Conservation (phyloP, 2,329 filamentous ascomycete genomes). For the Penicillium vulpinum region DNA sequence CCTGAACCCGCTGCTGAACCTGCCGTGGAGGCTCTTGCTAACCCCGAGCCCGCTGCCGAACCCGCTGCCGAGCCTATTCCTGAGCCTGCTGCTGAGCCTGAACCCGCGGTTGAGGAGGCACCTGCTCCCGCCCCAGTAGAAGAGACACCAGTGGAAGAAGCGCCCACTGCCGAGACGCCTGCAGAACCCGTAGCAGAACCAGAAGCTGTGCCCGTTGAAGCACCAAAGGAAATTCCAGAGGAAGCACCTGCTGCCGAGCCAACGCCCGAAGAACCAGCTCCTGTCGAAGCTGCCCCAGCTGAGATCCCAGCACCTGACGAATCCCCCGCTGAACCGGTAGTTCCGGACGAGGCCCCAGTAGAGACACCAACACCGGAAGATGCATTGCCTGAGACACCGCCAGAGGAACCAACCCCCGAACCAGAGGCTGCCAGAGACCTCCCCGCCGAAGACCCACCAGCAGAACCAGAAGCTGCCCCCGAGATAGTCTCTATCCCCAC, state of each 20-base stretch:
- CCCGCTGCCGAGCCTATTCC: slow-evolving; percentile 5
- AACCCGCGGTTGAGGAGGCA: slow-evolving; percentile 2
- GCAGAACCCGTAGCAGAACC: slow-evolving; percentile 7
- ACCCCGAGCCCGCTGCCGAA: background rate
- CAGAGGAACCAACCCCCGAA: slow-evolving; percentile 3
- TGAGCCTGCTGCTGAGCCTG: slow-evolving; percentile 10
- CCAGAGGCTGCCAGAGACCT: slow-evolving; percentile 6
- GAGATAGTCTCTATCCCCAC: slow-evolving; percentile 9
- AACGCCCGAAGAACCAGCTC: slow-evolving; percentile 3
- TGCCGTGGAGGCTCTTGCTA: background rate
- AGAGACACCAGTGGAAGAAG: slow-evolving; percentile 17
- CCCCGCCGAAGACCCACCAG: slow-evolving; percentile 7
- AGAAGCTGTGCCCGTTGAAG: slow-evolving; percentile 6
- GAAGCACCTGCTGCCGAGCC: slow-evolving; percentile 6
- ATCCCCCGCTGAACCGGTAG: slow-evolving; percentile 4
- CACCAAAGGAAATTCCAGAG: background rate
- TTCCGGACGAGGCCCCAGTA: slow-evolving; percentile 9
- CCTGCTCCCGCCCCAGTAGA: slow-evolving; percentile 14
- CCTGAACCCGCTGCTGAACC: slow-evolving; percentile 5
- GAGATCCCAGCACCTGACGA: slow-evolving; percentile 11
- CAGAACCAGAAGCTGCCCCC: slow-evolving; percentile 6
- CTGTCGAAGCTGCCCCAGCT: slow-evolving; percentile 8
- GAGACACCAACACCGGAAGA: slow-evolving; percentile 4
- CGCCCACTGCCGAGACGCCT: background rate
- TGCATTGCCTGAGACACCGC: slow-evolving; percentile 1